These are phyloP conservation scores for Aspergillus ibericus DNA, from an alignment of 2,329 filamentous ascomycete species.

Conservation along the genomic window DNA sequence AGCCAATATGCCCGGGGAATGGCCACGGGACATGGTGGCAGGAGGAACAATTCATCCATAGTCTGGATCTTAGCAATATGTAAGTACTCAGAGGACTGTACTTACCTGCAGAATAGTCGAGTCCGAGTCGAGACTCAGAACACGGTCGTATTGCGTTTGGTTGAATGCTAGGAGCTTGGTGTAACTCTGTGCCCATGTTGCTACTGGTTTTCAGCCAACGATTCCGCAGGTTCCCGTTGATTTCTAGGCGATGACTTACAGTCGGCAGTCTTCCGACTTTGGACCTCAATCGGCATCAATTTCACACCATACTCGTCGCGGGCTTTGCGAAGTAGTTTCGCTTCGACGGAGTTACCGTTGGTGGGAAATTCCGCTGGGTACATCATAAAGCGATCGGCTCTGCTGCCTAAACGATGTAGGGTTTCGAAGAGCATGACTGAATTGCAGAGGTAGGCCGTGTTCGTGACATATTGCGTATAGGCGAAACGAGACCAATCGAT, in stretches of 20 bases:
- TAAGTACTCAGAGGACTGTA: not conserved
- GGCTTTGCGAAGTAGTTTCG: conserved; percentile 47
- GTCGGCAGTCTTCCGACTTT: not conserved
- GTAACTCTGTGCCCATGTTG: conserved; percentile 60
- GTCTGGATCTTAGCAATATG: conserved; percentile 33
- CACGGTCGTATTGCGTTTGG: conserved; percentile 59
- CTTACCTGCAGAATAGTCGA: conserved; percentile 51
- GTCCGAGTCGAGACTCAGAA: conserved; percentile 60
- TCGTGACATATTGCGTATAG: no score
- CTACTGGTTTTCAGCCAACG: conserved; percentile 17
- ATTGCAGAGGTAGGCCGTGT: no score
- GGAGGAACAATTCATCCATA: conserved; percentile 68
- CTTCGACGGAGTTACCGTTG: not conserved
- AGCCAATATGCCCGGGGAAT: conserved; percentile 71
- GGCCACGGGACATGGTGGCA: conserved; percentile 59
- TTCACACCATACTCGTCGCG: conserved; percentile 49
- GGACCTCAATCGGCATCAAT: conserved; percentile 45
- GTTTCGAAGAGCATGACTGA: conserved; percentile 19
- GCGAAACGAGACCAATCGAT: no score
- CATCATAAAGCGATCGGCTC: conserved; percentile 32
- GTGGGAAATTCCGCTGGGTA: conserved; percentile 21
- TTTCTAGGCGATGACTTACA: no score
- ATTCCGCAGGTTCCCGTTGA: no score
- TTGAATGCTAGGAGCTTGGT: conserved; percentile 68
- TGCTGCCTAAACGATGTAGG: conserved; percentile 28